These are phyloP conservation scores for Russula ochroleuca DNA, from an alignment of 768 basidiomycete species.

Conservation along the genomic window DNA sequence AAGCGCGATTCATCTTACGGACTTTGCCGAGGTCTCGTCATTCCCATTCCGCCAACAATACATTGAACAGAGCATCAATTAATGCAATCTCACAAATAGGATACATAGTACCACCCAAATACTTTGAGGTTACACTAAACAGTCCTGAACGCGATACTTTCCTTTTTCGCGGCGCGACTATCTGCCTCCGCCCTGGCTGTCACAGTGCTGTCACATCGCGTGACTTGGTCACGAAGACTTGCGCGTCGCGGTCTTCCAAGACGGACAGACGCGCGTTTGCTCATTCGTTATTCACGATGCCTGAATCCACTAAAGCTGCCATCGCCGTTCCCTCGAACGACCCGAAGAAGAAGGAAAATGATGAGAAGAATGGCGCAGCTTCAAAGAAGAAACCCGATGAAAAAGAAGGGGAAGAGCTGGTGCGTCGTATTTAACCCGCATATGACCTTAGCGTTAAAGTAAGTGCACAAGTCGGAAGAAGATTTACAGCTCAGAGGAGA, in stretches of 20 bases:
- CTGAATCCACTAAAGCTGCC: conserved; percentile 53
- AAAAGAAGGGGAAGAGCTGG: conserved; percentile 66
- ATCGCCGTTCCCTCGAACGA: conserved; percentile 70
- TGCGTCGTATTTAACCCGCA: conserved; percentile 40
- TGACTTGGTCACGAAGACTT: conserved; percentile 23
- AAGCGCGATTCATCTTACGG: no score
- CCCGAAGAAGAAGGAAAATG: conserved; percentile 63
- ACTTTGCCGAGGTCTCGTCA: no score
- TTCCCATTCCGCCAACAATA: no score
- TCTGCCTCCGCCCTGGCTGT: background rate
- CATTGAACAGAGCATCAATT: no score
- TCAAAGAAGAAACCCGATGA: conserved; percentile 40
- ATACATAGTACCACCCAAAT: no score
- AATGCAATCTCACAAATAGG: no score
- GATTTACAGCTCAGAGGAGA: conserved; percentile 90
- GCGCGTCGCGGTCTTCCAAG: conserved; percentile 20
- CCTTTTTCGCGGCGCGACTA: background rate
- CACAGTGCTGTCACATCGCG: background rate
- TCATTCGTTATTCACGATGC: conserved; percentile 39
- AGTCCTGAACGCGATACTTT: background rate
- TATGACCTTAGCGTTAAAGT: background rate
- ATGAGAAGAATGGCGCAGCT: conserved; percentile 43
- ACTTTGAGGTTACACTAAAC: no score
- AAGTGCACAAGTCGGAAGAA: conserved; percentile 73
- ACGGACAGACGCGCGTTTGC: conserved; percentile 1